Evolutionary conservation across 2,329 filamentous ascomycete species (phyloP).

Genomic region (Arthrinium puccinioides): DNA sequence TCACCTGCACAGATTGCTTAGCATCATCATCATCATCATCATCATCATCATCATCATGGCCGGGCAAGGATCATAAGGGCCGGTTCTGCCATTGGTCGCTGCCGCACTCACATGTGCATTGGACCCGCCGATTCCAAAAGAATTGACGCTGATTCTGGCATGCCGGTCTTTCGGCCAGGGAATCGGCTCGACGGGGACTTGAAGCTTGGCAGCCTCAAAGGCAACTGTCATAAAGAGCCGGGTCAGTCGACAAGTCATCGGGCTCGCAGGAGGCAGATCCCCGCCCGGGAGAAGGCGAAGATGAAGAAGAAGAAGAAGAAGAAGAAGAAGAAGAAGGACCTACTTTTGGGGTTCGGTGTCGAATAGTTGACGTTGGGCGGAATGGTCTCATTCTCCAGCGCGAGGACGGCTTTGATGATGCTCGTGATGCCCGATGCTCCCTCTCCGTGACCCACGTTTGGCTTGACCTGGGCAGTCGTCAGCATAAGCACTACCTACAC

Average conservation of each 20-base stretch:
- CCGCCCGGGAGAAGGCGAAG: too few species aligned
- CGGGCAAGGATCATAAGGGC: too few species aligned
- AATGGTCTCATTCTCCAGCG: slow-evolving; percentile 8
- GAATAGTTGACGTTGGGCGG: slow-evolving; percentile 6
- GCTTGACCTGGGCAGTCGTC: slow-evolving; percentile 16
- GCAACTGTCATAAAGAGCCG: too few species aligned
- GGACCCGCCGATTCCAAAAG: slow-evolving; percentile 3
- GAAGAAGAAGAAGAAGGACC: too few species aligned
- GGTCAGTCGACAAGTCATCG: too few species aligned
- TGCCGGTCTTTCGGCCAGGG: slow-evolving; percentile 1
- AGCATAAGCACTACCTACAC: too few species aligned
- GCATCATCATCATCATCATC: too few species aligned
- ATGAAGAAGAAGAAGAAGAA: too few species aligned
- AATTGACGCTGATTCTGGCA: neutral
- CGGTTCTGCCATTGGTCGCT: too few species aligned
- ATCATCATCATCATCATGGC: too few species aligned
- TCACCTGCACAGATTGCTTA: too few species aligned
- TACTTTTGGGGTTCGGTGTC: slow-evolving; percentile 7
- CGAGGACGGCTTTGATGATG: slow-evolving; percentile 10
- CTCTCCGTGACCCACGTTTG: slow-evolving; percentile 17
- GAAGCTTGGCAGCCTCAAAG: neutral
- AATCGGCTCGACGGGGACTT: slow-evolving; percentile 9
- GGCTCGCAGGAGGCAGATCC: too few species aligned
- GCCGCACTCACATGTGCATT: slow-evolving; percentile 5
- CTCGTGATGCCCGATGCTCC: slow-evolving; percentile 4